These are phyloP conservation scores for Cenchrus americanus DNA, from an alignment of 176 grass and related monocot genomes.

Conservation along the genomic window DNA sequence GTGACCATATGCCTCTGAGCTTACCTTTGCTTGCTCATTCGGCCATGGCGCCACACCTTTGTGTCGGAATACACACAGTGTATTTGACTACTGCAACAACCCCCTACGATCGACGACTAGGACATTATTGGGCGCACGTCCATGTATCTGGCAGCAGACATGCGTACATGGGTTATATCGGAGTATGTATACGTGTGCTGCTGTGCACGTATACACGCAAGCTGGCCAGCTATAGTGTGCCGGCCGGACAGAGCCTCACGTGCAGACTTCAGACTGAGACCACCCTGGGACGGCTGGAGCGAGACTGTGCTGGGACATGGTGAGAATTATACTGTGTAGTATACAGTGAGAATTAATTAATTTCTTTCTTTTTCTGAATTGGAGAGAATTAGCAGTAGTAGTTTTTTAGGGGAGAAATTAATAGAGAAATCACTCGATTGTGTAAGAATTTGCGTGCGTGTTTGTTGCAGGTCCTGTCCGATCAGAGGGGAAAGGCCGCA, in stretches of 20 bases:
- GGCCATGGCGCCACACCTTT: not conserved
- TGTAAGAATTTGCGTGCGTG: not conserved
- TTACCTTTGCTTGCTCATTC: slow-evolving; percentile 18
- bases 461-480: slow-evolving; percentile 38
- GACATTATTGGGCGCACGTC: not conserved
- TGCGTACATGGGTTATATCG: slow-evolving; percentile 5
- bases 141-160: slow-evolving; percentile 21
- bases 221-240: not conserved
- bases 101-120: not conserved
- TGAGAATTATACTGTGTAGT: too few relatives aligned
- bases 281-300: not conserved
- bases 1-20: not conserved
- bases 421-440: too few relatives aligned
- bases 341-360: not conserved
- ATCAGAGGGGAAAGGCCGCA: slow-evolving; percentile 34
- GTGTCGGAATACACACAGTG: not conserved
- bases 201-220: slow-evolving; percentile 15
- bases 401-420: not conserved
- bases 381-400: not conserved
- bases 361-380: not conserved
- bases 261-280: not conserved
- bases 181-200: not conserved
- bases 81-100: not conserved
- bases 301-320: too few relatives aligned
- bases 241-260: slow-evolving; percentile 8